Evolutionary conservation across 202 grass and related monocot genomes (phyloP).

Genomic region (Carex arenaria): DNA sequence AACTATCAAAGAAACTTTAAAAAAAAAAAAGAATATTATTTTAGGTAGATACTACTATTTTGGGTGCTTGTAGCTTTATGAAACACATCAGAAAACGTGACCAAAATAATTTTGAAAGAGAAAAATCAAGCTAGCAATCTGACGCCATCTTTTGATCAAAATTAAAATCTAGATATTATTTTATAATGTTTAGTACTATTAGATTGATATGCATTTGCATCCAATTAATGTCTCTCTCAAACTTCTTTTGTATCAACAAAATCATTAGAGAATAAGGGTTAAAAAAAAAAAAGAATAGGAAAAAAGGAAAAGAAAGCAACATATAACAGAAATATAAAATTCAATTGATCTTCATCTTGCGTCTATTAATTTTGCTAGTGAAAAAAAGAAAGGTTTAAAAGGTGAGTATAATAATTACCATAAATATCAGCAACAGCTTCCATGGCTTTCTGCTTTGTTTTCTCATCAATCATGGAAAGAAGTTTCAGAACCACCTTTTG

Average conservation of each 20-base stretch:
- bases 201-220: background rate
- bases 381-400: background rate
- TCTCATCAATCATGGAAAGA: constrained; percentile 63
- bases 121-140: background rate
- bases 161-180: background rate
- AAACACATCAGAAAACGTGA: background rate
- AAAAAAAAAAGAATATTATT: background rate
- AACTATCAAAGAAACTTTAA: background rate
- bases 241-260: background rate
- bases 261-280: background rate
- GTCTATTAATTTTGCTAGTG: background rate
- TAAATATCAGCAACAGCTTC: constrained; percentile 74
- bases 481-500: constrained; percentile 72
- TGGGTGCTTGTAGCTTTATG: too few relatives aligned
- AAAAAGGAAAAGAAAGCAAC: background rate
- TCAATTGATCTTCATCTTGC: background rate
- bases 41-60: background rate
- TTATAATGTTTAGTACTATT: background rate
- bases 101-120: constrained; percentile 6
- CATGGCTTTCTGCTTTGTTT: constrained; percentile 73
- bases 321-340: background rate
- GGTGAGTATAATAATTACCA: constrained; percentile 28
- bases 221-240: background rate
- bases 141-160: background rate
- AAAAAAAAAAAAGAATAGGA: background rate